These are phyloP conservation scores for Penicillium sclerotiorum DNA, from an alignment of 2,329 filamentous ascomycete genomes.

Conservation along the genomic window DNA sequence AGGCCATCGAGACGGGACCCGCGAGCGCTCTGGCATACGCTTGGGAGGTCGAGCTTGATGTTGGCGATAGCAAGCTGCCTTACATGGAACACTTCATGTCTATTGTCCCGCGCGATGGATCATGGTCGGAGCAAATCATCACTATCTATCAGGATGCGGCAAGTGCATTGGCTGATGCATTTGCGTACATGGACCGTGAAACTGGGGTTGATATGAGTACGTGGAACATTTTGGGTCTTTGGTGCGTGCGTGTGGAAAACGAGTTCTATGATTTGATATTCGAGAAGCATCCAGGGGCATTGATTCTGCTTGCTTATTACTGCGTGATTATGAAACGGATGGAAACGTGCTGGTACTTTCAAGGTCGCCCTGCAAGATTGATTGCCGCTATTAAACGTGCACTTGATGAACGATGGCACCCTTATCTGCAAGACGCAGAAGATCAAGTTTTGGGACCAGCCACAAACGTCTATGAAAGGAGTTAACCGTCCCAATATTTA, in stretches of 20 bases:
- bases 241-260: constrained; percentile 39
- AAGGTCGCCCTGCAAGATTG: constrained; percentile 3
- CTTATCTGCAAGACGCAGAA: constrained; percentile 4
- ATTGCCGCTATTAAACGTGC: constrained; percentile 3
- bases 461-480: neutral
- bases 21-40: constrained; percentile 20
- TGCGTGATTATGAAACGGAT: constrained; percentile 11
- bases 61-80: constrained; percentile 4
- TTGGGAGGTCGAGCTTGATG: constrained; percentile 31
- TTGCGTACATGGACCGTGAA: constrained; percentile 9
- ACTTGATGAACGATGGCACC: constrained; percentile 8
- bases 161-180: constrained; percentile 8
- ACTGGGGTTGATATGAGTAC: constrained; percentile 29
- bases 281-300: constrained; percentile 33
- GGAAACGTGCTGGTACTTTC: constrained; percentile 12
- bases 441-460: constrained; percentile 1
- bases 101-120: constrained; percentile 3
- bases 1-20: constrained; percentile 16
- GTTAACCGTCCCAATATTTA: too few relatives aligned
- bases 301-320: constrained; percentile 44
- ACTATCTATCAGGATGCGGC: constrained; percentile 10
- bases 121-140: constrained; percentile 1
- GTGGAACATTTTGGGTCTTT: constrained; percentile 32
- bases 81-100: constrained; percentile 12
- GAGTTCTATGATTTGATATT: constrained; percentile 36